Evolutionary conservation across 2,329 filamentous ascomycete species (phyloP).

Genomic region (Leptoxyphium fumago): DNA sequence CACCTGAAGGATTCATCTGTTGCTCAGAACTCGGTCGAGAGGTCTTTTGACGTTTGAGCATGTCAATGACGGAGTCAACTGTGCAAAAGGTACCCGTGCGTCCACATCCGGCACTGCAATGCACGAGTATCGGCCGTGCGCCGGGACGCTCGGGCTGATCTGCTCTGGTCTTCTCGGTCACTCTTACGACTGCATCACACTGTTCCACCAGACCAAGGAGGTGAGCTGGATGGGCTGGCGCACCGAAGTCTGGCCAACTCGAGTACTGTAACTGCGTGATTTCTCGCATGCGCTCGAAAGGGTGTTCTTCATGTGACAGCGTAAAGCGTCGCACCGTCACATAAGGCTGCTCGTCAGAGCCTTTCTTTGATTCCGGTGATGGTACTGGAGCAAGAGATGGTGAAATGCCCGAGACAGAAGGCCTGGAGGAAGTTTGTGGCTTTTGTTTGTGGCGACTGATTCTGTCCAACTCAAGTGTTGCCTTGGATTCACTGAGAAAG

Average conservation of each 20-base stretch:
- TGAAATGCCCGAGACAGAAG: conserved; percentile 19
- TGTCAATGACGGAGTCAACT: conserved; percentile 88
- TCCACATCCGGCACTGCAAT: conserved; percentile 91
- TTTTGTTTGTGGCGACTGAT: conserved; percentile 30
- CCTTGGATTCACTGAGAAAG: conserved; percentile 64
- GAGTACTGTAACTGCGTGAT: conserved; percentile 91
- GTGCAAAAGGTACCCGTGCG: conserved; percentile 94
- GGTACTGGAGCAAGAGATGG: conserved; percentile 15
- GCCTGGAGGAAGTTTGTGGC: conserved; percentile 21
- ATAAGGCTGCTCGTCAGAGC: conserved; percentile 47
- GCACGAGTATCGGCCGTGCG: conserved; percentile 66
- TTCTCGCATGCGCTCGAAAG: conserved; percentile 76
- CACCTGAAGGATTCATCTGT: conserved; percentile 18
- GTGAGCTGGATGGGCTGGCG: conserved; percentile 76
- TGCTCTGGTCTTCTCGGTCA: conserved; percentile 25
- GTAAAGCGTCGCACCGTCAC: conserved; percentile 80
- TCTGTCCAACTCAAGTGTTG: conserved; percentile 52
- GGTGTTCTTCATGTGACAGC: conserved; percentile 58
- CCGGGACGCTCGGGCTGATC: conserved; percentile 41
- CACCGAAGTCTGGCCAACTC: conserved; percentile 94
- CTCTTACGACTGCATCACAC: conserved; percentile 54
- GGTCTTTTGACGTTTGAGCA: conserved; percentile 70
- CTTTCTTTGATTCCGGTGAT: conserved; percentile 9
- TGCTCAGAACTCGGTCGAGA: conserved; percentile 15
- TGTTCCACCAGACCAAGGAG: conserved; percentile 81